Conservation (phyloP, 306 rosid genomes). For the Datisca glomerata region DNA sequence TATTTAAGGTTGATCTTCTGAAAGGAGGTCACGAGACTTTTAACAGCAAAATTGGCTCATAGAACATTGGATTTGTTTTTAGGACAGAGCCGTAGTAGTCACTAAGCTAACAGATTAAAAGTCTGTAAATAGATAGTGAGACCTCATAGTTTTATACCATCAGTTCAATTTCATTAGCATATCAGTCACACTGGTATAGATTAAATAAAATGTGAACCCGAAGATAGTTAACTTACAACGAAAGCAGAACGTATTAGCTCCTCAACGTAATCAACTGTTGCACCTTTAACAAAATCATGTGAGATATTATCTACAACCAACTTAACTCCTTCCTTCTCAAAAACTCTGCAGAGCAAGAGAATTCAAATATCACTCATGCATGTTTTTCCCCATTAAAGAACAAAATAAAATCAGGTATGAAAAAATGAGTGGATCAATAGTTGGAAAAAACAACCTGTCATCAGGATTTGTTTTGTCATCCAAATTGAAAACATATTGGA, state of each 20-base stretch:
- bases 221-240: constrained; percentile 35
- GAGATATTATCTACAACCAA: constrained; percentile 68
- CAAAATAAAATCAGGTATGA: neutral
- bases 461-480: constrained; percentile 57
- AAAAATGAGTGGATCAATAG: too few species aligned
- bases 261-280: constrained; percentile 89
- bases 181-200: neutral
- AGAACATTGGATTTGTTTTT: too few species aligned
- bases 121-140: too few species aligned
- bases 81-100: too few species aligned
- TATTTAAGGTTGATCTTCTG: too few species aligned
- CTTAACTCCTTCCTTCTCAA: constrained; percentile 68
- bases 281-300: constrained; percentile 87
- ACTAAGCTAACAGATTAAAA: too few species aligned
- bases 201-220: too few species aligned
- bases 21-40: too few species aligned
- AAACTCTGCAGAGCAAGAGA: constrained; percentile 36
- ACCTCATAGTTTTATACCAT: too few species aligned
- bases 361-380: neutral
- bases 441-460: constrained; percentile 40
- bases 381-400: too few species aligned
- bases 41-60: too few species aligned
- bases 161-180: too few species aligned
- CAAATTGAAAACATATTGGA: constrained; percentile 78
- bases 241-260: constrained; percentile 95